phyloP scores from a whole-genome alignment of 2,329 filamentous ascomycete species.

The Neoarthrinium moseri region DNA sequence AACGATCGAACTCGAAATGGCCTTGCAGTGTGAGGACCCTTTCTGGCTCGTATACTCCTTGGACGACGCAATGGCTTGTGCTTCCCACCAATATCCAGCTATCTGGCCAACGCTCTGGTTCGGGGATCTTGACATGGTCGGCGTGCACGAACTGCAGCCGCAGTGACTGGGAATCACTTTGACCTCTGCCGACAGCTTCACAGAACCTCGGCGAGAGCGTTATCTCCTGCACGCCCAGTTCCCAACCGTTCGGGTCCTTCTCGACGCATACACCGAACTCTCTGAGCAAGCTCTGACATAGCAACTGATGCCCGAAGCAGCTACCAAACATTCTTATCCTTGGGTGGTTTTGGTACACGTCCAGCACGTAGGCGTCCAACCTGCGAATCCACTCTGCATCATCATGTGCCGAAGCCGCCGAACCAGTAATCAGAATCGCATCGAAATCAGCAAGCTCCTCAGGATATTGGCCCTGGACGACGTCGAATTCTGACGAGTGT shows the following conservation, averaged over 20 bases:
- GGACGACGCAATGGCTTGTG: constrained; percentile 26
- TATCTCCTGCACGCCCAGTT: constrained; percentile 19
- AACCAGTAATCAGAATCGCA: constrained; percentile 33
- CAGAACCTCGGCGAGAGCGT: constrained; percentile 15
- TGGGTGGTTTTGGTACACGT: constrained; percentile 21
- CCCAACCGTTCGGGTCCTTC: constrained; percentile 18
- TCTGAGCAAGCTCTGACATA: constrained; percentile 31
- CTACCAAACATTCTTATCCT: constrained; percentile 34
- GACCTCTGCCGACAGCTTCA: no score
- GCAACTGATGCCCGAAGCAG: constrained; percentile 36
- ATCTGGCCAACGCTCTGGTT: constrained; percentile 3
- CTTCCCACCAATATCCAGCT: constrained; percentile 16
- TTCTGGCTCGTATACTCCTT: constrained; percentile 32
- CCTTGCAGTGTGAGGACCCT: constrained; percentile 35
- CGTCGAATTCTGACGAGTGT: constrained; percentile 32
- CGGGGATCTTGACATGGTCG: constrained; percentile 16
- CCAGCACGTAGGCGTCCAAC: constrained; percentile 11
- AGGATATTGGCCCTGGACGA: constrained; percentile 30
- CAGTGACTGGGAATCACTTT: constrained; percentile 14
- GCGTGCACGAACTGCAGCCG: constrained; percentile 33
- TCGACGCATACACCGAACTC: constrained; percentile 15
- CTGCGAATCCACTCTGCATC: constrained; percentile 6
- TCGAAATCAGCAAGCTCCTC: constrained; percentile 21
- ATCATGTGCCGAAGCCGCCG: constrained; percentile 18
- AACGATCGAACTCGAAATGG: constrained; percentile 36